Evolutionary conservation across 2,329 filamentous ascomycete genomes (phyloP).

Genomic region (Colletotrichum tropicicola): DNA sequence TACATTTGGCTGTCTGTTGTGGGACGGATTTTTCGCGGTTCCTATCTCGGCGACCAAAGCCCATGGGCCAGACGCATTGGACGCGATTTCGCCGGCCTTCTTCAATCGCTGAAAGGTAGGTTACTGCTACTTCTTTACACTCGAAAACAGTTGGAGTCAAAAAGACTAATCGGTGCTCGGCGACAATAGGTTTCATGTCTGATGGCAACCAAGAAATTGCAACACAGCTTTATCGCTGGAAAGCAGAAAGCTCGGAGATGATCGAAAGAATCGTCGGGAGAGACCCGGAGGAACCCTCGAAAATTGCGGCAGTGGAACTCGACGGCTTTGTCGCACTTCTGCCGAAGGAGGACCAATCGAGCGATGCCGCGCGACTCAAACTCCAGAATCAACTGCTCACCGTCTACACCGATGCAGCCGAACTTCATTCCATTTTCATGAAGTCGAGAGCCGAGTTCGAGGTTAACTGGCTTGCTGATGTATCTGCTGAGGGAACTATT

Average conservation of each 20-base stretch:
- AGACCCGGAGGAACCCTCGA: neutral
- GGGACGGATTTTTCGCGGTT: neutral
- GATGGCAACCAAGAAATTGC: no score
- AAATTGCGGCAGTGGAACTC: fast-evolving
- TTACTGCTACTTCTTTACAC: no score
- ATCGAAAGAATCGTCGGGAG: neutral
- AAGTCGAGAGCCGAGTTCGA: neutral
- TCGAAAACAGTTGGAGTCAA: no score
- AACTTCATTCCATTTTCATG: neutral
- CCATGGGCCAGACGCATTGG: no score
- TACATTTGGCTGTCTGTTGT: neutral
- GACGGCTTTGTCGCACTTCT: fast-evolving
- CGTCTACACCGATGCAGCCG: neutral
- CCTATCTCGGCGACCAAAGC: no score
- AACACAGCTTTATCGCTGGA: neutral
- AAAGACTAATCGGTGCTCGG: no score
- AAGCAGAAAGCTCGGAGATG: neutral
- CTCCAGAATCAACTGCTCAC: neutral
- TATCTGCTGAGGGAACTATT: no score
- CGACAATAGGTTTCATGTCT: no score
- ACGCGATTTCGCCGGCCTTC: no score
- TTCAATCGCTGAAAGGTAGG: no score
- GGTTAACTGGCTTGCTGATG: no score
- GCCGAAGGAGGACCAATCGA: fast-evolving
- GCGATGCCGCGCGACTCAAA: fast-evolving